Base-by-base conservation (phyloP, 768 basidiomycete species). In the Podaxis sp. region DNA sequence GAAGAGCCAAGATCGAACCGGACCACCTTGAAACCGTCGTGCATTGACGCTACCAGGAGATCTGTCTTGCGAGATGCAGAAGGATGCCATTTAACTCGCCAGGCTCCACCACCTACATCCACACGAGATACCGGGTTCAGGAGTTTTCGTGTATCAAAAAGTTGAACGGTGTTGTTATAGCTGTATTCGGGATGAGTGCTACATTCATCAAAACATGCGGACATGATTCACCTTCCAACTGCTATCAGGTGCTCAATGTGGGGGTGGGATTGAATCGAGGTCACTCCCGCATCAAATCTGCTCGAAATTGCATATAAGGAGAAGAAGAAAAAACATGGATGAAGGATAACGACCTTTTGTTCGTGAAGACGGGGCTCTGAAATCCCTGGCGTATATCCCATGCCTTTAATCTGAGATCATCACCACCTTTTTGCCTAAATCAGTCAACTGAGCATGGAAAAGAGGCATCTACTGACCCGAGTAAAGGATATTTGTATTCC, bases 1-100 rank as follows among this genome's bases (percentile, higher is more conserved):
- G 53, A 60, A 11, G 59, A 53, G n/a, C 53, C 33, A 1, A 49
- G 11, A 40, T 63, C 64, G 62, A 92, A 85, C 1, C 74, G 78
- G 51, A 95, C 73, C 5, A 96, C 80, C 71, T 97, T 97, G 82
- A 94, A 96, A 10, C 96, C 96, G 65, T 95, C 95, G 71, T 96
- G 96, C 97, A 99, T 99, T 70, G 92, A 95, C 0, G 96, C 97
- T n/a, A 95, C 87, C 20, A 98, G 83, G 1, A 99, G 80, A 69
- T 96, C 91, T 40, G 82, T 69, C 65, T 81, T 83, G 50, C 95
- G 83, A n/a, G 70, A 67, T 2, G 80, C 66, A 4, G 83, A 84
- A 6, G 96, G 95, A 74, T 99, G 95, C 94, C 95, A 99, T 73
- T 96, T 95, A 62, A 94, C 87, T 17, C 97, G 84, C 97, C 97